Percentiles rank a stretch among this genome's conserved stretches.
Evolutionary conservation across 805 yeast species (phyloP).

Genomic region (Sungouiella thailandica): DNA sequence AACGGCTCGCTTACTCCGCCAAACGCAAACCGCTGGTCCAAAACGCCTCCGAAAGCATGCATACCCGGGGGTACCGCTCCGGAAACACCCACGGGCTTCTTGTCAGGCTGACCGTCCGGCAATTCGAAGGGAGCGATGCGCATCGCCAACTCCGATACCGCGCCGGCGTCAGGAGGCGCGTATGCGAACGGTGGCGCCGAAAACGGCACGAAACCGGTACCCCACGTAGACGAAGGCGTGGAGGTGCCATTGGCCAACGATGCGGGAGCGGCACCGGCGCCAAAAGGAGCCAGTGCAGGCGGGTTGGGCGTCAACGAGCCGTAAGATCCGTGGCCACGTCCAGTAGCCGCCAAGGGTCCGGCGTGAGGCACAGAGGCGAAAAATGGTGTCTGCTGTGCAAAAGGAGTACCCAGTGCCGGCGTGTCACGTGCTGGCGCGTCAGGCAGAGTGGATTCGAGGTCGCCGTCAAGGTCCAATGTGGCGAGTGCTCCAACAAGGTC

Average conservation of each 20-base stretch:
- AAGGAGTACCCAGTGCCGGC: not conserved
- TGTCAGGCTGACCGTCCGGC: conserved; percentile 16
- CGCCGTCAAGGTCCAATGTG: conserved; percentile 37
- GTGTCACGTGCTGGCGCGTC: too few relatives aligned
- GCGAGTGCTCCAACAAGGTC: conserved; percentile 48
- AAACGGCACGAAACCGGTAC: conserved; percentile 26
- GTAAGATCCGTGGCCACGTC: conserved; percentile 5
- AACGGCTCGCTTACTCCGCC: conserved; percentile 3
- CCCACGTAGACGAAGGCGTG: conserved; percentile 37
- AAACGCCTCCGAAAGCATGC: conserved; percentile 18
- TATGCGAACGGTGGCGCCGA: conserved; percentile 35
- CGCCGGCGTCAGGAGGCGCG: conserved; percentile 9
- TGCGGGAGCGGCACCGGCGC: conserved; percentile 5
- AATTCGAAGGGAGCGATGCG: conserved; percentile 22
- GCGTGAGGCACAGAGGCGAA: not conserved
- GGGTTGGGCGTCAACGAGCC: conserved; percentile 26
- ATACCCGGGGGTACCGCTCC: conserved; percentile 17
- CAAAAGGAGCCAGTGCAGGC: conserved; percentile 17
- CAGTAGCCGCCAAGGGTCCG: not conserved
- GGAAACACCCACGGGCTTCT: not conserved
- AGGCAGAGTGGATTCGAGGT: not conserved
- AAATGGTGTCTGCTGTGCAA: not conserved
- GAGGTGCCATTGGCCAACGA: conserved; percentile 15
- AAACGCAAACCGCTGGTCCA: conserved; percentile 14
- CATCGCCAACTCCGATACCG: conserved; percentile 14